phyloP scores from a whole-genome alignment of 2,329 filamentous ascomycete genomes.

The Albophoma yamanashiensis region DNA sequence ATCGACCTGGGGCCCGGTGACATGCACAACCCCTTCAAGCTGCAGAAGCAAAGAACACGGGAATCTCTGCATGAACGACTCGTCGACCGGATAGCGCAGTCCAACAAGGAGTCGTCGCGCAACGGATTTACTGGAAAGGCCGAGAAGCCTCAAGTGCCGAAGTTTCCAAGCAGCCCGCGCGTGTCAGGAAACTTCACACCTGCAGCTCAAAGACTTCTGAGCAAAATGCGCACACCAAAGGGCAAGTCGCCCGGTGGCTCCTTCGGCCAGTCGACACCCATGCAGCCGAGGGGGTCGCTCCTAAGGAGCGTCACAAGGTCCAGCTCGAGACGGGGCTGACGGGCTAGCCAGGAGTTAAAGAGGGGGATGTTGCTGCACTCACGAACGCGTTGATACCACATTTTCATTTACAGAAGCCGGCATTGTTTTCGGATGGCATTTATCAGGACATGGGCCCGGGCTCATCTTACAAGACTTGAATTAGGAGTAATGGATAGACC shows the following conservation, averaged over 20 bases:
- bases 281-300: slow-evolving; percentile 26
- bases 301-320: slow-evolving; percentile 21
- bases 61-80: slow-evolving; percentile 79
- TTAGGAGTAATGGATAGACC: background rate
- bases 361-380: background rate
- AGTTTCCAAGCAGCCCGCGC: slow-evolving; percentile 56
- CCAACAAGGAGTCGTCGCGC: slow-evolving; percentile 52
- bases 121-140: slow-evolving; percentile 49
- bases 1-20: slow-evolving; percentile 50
- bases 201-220: slow-evolving; percentile 60
- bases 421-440: background rate
- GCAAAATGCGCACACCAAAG: slow-evolving; percentile 42
- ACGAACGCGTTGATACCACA: background rate
- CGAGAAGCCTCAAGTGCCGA: slow-evolving; percentile 53
- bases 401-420: background rate
- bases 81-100: slow-evolving; percentile 70
- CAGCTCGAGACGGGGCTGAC: slow-evolving; percentile 8
- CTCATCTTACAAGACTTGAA: background rate
- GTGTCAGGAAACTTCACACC: slow-evolving; percentile 54
- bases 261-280: slow-evolving; percentile 25
- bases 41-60: slow-evolving; percentile 62
- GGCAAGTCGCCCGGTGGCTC: slow-evolving; percentile 19
- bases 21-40: slow-evolving; percentile 68
- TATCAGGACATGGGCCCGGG: background rate
- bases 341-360: background rate